Conservation (phyloP, 2,329 filamentous ascomycete species). For the Ustilaginoidea virens region DNA sequence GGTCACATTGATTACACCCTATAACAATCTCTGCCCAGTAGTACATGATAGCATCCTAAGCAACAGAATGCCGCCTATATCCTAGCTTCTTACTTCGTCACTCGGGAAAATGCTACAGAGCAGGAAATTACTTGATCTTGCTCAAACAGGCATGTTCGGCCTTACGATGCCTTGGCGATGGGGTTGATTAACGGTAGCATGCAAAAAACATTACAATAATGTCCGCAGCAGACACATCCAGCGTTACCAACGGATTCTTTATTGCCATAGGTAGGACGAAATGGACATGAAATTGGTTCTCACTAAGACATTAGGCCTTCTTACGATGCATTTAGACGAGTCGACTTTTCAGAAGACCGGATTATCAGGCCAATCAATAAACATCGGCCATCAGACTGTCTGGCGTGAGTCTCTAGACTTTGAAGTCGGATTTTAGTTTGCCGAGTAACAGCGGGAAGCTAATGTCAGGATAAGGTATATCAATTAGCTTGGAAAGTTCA, state of each 20-base stretch:
- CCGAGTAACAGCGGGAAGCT: neutral
- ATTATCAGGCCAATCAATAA: conserved; percentile 54
- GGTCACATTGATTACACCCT: too few relatives aligned
- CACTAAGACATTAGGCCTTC: conserved; percentile 40
- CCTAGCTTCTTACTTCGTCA: too few relatives aligned
- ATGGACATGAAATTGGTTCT: neutral
- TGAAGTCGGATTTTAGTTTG: neutral
- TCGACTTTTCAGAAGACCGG: conserved; percentile 73
- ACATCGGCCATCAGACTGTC: conserved; percentile 13
- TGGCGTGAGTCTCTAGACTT: conserved; percentile 4
- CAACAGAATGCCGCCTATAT: too few relatives aligned
- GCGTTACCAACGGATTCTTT: conserved; percentile 56
- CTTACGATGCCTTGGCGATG: neutral
- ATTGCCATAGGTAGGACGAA: conserved; percentile 45
- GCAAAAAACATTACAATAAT: conserved; percentile 32
- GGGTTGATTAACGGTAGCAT: neutral
- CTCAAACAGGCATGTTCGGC: conserved; percentile 62
- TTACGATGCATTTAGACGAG: conserved; percentile 66
- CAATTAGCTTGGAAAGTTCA: conserved; percentile 59
- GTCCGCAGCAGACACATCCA: conserved; percentile 63
- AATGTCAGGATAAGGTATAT: conserved; percentile 41
- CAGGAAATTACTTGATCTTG: conserved; percentile 69
- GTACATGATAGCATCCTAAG: too few relatives aligned
- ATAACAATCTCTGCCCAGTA: too few relatives aligned
- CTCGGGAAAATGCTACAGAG: conserved; percentile 56